Base-by-base conservation (phyloP, 371 early-diverging fungal genomes). In the Zychaea mexicana region DNA sequence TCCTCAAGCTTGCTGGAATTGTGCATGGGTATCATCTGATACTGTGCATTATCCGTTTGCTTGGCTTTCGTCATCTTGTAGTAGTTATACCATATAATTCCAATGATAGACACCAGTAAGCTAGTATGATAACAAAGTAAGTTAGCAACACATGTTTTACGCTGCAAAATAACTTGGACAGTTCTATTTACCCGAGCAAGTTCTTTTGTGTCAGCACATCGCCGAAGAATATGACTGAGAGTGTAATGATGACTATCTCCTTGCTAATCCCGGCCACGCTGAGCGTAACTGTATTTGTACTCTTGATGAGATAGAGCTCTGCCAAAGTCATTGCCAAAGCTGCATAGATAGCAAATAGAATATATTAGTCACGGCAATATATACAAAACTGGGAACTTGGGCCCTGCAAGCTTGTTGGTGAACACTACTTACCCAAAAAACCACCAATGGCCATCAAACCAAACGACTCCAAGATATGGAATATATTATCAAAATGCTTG, bases 211-310 rank as follows among this genome's bases (percentile, higher is more conserved):
- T 86, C 52, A 86, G 59, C 2, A 72, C 74, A 60, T 86, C 86
- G 13, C 84, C 86, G 70, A 83, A 86, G 26, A 86, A 81, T 17
- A 86, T 22, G 26, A 84, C 83, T n/a, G 85, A 84, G 15, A 84
- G 62, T 10, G 77, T 67, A 49, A 86, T 86, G 24, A 86, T 70
- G 1, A 86, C 74, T 52, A 84, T 78, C 55, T 86, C 89, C 66
- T 95, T 96, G 61, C 89, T 82, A 60, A 96, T 94, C 3, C 96
- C 96, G 3, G 93, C 94, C 3, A 97, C 90, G 24, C 94, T 92
- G 39, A 97, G 73, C 0, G 96, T 94, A 3, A 97, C 86, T 0
- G 92, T 94, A 12, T 90, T 89, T 1, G 96, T 96, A 33, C 78
- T 84, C 60, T 89, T 83, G 56, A 96, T 94, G 45, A 96, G 74